Conservation (phyloP, 495 filamentous ascomycete genomes). For the Aspergillus diversus region DNA sequence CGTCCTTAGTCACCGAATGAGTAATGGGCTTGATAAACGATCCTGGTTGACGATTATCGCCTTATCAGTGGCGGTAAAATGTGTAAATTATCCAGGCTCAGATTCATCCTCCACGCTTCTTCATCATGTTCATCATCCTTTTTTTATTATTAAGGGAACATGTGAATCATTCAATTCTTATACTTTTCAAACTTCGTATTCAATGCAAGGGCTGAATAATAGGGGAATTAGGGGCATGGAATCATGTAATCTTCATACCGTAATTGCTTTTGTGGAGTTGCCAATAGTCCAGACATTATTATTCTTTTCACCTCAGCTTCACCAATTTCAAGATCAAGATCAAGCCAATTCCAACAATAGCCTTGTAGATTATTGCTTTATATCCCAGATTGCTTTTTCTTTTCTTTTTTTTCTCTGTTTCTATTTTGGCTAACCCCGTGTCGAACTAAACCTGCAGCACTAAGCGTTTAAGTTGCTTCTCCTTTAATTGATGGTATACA, state of each 20-base stretch:
- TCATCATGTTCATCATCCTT: background rate
- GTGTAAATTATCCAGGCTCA: background rate
- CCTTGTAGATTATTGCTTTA: background rate
- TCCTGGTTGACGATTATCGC: background rate
- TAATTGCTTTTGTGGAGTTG: background rate
- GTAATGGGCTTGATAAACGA: slow-evolving; percentile 2
- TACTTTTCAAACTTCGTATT: background rate
- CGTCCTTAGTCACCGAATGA: background rate
- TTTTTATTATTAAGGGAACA: too few species aligned
- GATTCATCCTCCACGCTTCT: background rate
- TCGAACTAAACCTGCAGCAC: slow-evolving; percentile 1
- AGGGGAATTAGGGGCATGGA: background rate
- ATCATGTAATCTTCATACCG: background rate
- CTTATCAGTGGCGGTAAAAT: background rate
- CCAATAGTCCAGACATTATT: background rate
- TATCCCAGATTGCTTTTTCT: slow-evolving; percentile 1
- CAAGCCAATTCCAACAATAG: background rate
- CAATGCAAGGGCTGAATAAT: background rate
- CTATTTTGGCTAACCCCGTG: background rate
- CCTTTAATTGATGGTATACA: background rate
- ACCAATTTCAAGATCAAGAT: background rate
- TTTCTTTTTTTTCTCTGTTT: background rate
- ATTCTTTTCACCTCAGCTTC: background rate
- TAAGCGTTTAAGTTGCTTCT: background rate
- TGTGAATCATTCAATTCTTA: background rate